A percentile compares a stretch with the other conserved stretches of the same genome.
Conservation (phyloP, 352 stramenopile genomes). For the Phytophthora megakarya region DNA sequence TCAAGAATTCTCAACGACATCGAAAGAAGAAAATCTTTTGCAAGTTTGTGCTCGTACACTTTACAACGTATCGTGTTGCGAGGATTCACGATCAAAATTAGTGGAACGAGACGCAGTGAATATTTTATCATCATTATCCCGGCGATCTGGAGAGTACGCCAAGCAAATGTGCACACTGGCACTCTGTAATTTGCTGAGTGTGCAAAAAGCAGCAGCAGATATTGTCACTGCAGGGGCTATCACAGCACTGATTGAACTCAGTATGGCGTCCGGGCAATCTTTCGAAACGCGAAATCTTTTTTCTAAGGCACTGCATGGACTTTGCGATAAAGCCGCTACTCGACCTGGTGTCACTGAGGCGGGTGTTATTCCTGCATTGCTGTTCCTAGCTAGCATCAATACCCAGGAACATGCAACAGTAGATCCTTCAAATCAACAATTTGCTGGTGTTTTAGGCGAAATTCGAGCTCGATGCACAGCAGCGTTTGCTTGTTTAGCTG, state of each 20-base stretch:
- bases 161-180: constrained; percentile 83
- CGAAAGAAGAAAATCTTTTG: constrained; percentile 33
- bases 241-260: constrained; percentile 65
- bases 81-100: constrained; percentile 67
- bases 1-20: neutral
- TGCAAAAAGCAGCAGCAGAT: constrained; percentile 70
- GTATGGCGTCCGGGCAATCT: constrained; percentile 49
- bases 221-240: constrained; percentile 75
- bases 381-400: constrained; percentile 49
- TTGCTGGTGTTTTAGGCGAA: constrained; percentile 34
- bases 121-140: constrained; percentile 55
- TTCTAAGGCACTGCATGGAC: constrained; percentile 64
- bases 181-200: constrained; percentile 78
- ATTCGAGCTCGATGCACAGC: constrained; percentile 69
- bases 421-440: neutral
- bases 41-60: constrained; percentile 62
- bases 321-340: constrained; percentile 63
- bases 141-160: constrained; percentile 42
- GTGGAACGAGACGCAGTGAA: constrained; percentile 71
- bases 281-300: constrained; percentile 64
- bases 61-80: constrained; percentile 76
- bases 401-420: neutral
- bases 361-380: constrained; percentile 61
- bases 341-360: constrained; percentile 51
- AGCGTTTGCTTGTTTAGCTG: constrained; percentile 64